Evolutionary conservation across 2,329 filamentous ascomycete genomes (phyloP), one percentile per base, ranked within the genome.

Genomic region (Alternaria brassicicola): DNA sequence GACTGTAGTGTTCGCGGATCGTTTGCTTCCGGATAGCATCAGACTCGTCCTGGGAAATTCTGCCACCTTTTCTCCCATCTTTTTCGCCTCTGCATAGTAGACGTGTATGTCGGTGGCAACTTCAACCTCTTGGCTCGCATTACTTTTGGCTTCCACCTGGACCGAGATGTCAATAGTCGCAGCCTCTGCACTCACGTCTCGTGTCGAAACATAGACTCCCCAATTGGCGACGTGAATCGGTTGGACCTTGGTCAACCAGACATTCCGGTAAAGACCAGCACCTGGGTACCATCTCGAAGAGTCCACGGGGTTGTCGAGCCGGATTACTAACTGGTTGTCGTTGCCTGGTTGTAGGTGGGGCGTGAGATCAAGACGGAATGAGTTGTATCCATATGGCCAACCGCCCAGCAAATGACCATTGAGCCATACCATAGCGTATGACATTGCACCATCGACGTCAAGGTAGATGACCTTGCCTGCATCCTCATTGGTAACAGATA

Each of bases 211-310:
- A 39, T 74, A 80, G 0, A 83, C 84, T 2, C 83, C 83, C 43
- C 73, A 82, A 45, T 85, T 80, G 7, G 69, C 78, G 2, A 86
- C 78, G 61, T 85, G 83, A 0, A 74, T 71, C 1, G 74, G 64
- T 35, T 78, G 68, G 8, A 80, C 78, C 64, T 82, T 84, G 31
- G 79, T 78, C 10, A 85, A 74, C 83, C 83, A 85, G 8, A 85
- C 76, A 54, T 84, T 83, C 2, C 82, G 78, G 65, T 84, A 85
- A n/a, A 85, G 69, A 1, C 82, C 83, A 6, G 73, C 82, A 15
- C 83, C 82, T 6, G 83, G 82, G 62, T 84, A 85, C 81, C 81
- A 85, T 8, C 83, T 78, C 2, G 82, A 81, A 2, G 76, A 80
- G 17, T 81, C 75, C 1, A 78, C 23, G 0, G 79, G 74, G 58